phyloP scores from a whole-genome alignment of 331 rosid genomes.

The Malus hybrid region DNA sequence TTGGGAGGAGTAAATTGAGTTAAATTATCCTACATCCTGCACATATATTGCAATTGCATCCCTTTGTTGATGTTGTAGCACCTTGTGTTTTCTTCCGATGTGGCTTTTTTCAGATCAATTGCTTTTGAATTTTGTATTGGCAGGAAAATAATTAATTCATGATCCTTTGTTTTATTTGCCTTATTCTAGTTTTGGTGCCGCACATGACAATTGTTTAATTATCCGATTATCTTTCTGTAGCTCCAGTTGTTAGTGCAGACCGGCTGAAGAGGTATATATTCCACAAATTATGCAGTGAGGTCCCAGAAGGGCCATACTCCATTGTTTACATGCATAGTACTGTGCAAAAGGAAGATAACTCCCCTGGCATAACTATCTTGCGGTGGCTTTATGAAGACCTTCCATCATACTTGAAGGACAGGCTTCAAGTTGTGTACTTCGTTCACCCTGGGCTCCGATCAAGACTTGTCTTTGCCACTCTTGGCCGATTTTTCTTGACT shows the following conservation, averaged over 20 bases:
- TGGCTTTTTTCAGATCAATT: background rate
- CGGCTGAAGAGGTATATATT: slow-evolving; percentile 70
- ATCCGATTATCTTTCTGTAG: slow-evolving; percentile 33
- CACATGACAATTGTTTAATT: background rate
- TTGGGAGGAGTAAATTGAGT: background rate
- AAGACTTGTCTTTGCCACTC: slow-evolving; percentile 73
- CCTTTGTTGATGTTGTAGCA: background rate
- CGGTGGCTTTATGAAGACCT: slow-evolving; percentile 97
- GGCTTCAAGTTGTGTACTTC: slow-evolving; percentile 76
- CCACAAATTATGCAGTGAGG: slow-evolving; percentile 61
- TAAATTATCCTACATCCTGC: too few relatives aligned
- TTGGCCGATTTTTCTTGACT: slow-evolving; percentile 75
- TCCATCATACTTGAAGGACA: slow-evolving; percentile 62
- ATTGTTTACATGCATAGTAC: slow-evolving; percentile 77
- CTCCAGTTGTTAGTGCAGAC: slow-evolving; percentile 65
- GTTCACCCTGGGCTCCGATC: slow-evolving; percentile 92
- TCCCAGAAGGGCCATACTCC: slow-evolving; percentile 71
- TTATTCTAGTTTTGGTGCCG: background rate
- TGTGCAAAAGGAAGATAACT: slow-evolving; percentile 83
- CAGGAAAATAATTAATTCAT: background rate
- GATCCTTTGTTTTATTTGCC: background rate
- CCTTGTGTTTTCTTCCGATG: background rate
- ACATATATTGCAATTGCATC: background rate
- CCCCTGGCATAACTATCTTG: slow-evolving; percentile 86
- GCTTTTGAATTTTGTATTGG: background rate